Percentiles rank a stretch among this genome's conserved stretches.
Evolutionary conservation across 306 rosid genomes (phyloP).

Genomic region (Dalbergia oliveri): DNA sequence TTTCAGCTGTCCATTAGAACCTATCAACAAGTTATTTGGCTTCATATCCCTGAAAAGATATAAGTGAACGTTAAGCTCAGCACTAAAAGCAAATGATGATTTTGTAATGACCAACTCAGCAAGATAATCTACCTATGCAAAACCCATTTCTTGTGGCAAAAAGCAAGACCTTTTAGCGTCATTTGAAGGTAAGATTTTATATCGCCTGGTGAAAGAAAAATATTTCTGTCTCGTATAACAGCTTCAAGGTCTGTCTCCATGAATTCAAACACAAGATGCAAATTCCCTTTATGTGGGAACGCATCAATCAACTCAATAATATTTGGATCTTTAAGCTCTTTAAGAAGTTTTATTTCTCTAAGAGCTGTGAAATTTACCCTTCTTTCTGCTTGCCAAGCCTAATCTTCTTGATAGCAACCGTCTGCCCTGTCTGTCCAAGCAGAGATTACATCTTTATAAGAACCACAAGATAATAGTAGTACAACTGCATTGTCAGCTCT

Average conservation of each 20-base stretch:
- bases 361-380: conserved; percentile 94
- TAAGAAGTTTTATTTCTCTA: conserved; percentile 86
- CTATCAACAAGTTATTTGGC: conserved; percentile 96
- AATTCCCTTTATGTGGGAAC: conserved; percentile 89
- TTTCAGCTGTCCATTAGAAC: conserved; percentile 91
- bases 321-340: conserved; percentile 85
- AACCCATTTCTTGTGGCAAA: conserved; percentile 97
- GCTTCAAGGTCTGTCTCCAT: conserved; percentile 99
- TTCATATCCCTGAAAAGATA: conserved; percentile 90
- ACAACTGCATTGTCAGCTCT: neutral
- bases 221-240: conserved; percentile 89
- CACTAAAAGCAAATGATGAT: conserved; percentile 27
- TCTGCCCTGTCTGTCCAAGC: conserved; percentile 83
- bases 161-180: conserved; percentile 92
- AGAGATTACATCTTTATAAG: conserved; percentile 43
- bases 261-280: conserved; percentile 97
- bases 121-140: conserved; percentile 74
- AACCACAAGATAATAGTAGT: conserved; percentile 19
- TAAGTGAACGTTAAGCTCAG: conserved; percentile 43
- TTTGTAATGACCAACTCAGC: conserved; percentile 4
- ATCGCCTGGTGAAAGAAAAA: conserved; percentile 92
- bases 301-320: conserved; percentile 92
- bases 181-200: conserved; percentile 88
- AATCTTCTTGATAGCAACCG: conserved; percentile 94
- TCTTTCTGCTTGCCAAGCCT: conserved; percentile 97